Conservation (phyloP, 345 rosid genomes). For the Eucalyptus regnans region DNA sequence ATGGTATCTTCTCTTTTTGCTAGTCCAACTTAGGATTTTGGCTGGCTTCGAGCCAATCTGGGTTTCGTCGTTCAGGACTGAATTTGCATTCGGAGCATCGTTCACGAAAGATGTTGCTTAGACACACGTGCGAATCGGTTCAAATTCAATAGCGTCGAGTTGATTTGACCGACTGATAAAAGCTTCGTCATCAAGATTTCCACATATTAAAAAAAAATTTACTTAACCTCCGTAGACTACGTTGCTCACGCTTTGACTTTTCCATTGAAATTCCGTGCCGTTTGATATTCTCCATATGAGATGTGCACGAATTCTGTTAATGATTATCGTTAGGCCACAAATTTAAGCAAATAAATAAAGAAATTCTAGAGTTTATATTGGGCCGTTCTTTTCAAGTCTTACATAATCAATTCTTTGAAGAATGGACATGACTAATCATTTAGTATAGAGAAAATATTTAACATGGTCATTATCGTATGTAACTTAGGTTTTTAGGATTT, state of each 20-base stretch:
- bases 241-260: not conserved
- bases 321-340: not conserved
- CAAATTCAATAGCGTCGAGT: fast-evolving
- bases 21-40: not conserved
- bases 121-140: not conserved
- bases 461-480: not conserved
- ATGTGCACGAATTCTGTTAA: not conserved
- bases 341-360: not conserved
- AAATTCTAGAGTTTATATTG: not conserved
- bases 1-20: not conserved
- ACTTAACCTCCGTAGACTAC: not conserved
- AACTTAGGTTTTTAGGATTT: not conserved
- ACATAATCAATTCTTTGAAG: not conserved
- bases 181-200: not conserved
- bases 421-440: not conserved
- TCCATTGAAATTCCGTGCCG: not conserved
- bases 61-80: not conserved
- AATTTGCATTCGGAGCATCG: not conserved
- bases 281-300: not conserved
- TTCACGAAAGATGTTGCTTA: not conserved
- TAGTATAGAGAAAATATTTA: not conserved
- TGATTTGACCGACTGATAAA: not conserved
- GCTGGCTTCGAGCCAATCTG: not conserved
- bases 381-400: not conserved
- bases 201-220: not conserved